Evolutionary conservation across 768 basidiomycete species (phyloP).

Genomic region (Panellus pusillus): DNA sequence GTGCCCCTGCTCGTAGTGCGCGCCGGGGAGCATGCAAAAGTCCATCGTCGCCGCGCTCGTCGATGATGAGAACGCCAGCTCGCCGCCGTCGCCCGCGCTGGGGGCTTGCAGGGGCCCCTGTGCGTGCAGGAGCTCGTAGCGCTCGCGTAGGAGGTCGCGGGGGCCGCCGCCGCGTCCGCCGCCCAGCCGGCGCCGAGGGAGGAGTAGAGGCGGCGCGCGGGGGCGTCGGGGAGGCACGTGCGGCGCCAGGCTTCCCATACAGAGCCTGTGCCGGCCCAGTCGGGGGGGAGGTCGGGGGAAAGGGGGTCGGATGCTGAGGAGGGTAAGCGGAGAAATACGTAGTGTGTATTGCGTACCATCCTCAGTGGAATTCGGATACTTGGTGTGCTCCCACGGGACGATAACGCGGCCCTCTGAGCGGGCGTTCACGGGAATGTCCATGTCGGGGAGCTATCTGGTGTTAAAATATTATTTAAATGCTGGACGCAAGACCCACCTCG

Average conservation of each 20-base stretch:
- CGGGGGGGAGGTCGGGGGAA: conserved; percentile 38
- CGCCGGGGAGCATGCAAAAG: conserved; percentile 81
- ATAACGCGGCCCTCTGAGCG: conserved; percentile 93
- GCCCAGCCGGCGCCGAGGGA: conserved; percentile 60
- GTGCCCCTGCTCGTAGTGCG: conserved; percentile 78
- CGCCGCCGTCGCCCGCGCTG: conserved; percentile 36
- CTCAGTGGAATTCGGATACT: conserved; percentile 67
- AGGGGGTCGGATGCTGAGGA: background rate
- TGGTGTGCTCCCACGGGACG: conserved; percentile 87
- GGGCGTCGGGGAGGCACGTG: conserved; percentile 78
- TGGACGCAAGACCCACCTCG: conserved; percentile 41
- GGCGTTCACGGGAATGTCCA: conserved; percentile 93
- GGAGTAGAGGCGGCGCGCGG: conserved; percentile 81
- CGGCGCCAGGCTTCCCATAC: conserved; percentile 96
- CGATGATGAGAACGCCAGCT: conserved; percentile 62
- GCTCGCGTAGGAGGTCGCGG: conserved; percentile 8
- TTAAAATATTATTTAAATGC: background rate
- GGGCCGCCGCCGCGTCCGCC: conserved; percentile 4
- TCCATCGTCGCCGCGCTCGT: conserved; percentile 64
- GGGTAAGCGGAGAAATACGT: background rate
- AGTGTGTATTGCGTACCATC: background rate
- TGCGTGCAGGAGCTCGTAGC: background rate
- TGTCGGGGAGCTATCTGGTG: conserved; percentile 72
- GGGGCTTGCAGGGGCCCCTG: too few species aligned
- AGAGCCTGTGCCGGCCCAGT: conserved; percentile 81